phyloP scores from a whole-genome alignment of 2,329 filamentous ascomycete genomes.

The Coleophoma cylindrospora region DNA sequence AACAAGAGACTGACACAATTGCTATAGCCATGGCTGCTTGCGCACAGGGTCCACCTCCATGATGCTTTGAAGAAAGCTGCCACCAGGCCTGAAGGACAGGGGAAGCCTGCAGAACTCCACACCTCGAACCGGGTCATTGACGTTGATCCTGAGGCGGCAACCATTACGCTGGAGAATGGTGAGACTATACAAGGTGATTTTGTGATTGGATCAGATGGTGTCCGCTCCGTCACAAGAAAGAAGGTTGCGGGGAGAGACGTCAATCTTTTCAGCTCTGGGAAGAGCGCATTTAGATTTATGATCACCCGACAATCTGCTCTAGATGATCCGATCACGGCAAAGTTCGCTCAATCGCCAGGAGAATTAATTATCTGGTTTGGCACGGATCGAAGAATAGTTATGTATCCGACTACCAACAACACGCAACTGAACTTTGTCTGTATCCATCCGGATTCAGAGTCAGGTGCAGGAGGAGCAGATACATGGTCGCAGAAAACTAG shows the following conservation, averaged over 20 bases:
- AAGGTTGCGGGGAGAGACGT: neutral
- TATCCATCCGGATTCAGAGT: constrained; percentile 43
- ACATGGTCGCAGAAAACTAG: constrained; percentile 35
- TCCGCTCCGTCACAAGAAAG: constrained; percentile 20
- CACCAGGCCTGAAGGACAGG: constrained; percentile 29
- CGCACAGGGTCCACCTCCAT: constrained; percentile 49
- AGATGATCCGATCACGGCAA: constrained; percentile 28
- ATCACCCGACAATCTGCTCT: constrained; percentile 16
- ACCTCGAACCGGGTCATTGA: constrained; percentile 37
- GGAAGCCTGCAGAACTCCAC: constrained; percentile 31
- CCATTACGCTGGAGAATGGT: constrained; percentile 40
- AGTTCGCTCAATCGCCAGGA: constrained; percentile 24
- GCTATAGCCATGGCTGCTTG: constrained; percentile 39
- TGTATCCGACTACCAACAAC: constrained; percentile 42
- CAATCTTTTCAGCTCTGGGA: constrained; percentile 9
- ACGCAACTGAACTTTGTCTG: constrained; percentile 42
- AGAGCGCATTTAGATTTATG: constrained; percentile 17
- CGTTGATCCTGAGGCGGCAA: constrained; percentile 34
- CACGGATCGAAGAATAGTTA: constrained; percentile 36
- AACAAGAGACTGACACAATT: neutral
- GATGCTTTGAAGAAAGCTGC: constrained; percentile 44
- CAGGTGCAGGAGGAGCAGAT: constrained; percentile 23
- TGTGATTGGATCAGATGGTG: constrained; percentile 50
- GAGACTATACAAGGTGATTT: constrained; percentile 39
- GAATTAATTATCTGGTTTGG: constrained; percentile 35